These are phyloP conservation scores for Didymella pinodella DNA, from an alignment of 2,329 filamentous ascomycete genomes.

Conservation along the genomic window DNA sequence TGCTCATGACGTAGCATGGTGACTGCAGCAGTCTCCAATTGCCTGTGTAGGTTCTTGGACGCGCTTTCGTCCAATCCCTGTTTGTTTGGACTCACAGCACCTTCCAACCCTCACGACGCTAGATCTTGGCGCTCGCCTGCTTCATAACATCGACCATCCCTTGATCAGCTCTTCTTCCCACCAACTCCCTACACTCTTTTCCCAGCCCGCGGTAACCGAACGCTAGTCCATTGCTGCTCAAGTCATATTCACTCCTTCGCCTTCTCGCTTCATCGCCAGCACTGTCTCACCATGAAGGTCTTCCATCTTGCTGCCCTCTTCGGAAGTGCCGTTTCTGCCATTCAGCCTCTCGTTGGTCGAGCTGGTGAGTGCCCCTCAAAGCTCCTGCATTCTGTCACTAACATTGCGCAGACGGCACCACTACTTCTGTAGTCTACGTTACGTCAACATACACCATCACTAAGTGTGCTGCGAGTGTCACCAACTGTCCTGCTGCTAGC, in stretches of 20 bases:
- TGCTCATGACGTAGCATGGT: constrained; percentile 12
- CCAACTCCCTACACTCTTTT: constrained; percentile 40
- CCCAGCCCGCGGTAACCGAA: constrained; percentile 23
- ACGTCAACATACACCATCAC: constrained; percentile 52
- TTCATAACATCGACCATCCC: constrained; percentile 23
- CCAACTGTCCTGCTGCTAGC: constrained; percentile 48
- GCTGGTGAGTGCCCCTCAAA: constrained; percentile 30
- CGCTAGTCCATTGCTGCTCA: constrained; percentile 29
- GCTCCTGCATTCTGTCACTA: constrained; percentile 8
- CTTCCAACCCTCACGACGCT: constrained; percentile 26
- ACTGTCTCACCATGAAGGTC: constrained; percentile 39
- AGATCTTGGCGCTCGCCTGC: constrained; percentile 29
- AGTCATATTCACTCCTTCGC: constrained; percentile 31
- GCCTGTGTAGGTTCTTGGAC: not conserved
- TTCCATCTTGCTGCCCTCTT: constrained; percentile 36
- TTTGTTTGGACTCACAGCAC: constrained; percentile 29
- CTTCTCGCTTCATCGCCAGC: constrained; percentile 24
- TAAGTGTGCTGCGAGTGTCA: constrained; percentile 48
- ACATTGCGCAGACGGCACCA: constrained; percentile 31
- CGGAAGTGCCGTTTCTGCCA: constrained; percentile 33
- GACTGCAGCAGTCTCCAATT: not conserved
- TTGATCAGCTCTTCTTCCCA: constrained; percentile 22
- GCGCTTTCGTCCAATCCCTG: constrained; percentile 12
- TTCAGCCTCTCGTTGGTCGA: constrained; percentile 30
- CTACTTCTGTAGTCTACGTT: constrained; percentile 49